phyloP scores from a whole-genome alignment of 345 rosid species.

The Pugionium dolabratum region DNA sequence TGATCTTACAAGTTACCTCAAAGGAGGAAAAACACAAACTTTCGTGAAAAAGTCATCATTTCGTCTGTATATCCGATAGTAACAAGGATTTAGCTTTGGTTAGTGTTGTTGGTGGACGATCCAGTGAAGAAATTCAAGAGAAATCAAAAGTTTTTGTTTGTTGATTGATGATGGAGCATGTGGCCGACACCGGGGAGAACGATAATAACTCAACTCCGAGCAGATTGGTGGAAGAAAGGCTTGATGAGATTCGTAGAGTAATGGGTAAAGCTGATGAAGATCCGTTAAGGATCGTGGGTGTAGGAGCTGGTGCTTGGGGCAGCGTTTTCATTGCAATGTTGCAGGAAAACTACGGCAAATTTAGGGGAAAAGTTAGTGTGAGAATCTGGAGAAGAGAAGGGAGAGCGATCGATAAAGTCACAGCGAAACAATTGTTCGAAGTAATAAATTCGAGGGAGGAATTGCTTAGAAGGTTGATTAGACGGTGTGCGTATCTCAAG shows the following conservation, averaged over 20 bases:
- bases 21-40: conserved; percentile 11
- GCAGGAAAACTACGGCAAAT: conserved; percentile 75
- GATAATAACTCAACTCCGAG: conserved; percentile 24
- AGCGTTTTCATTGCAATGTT: conserved; percentile 91
- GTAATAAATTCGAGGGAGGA: conserved; percentile 95
- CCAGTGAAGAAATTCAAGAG: conserved; percentile 15
- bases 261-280: conserved; percentile 78
- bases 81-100: not conserved
- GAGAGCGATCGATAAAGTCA: conserved; percentile 66
- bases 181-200: conserved; percentile 22
- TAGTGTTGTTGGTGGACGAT: not conserved
- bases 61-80: conserved; percentile 19
- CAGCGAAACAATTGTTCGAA: conserved; percentile 88
- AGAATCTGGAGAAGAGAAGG: conserved; percentile 97
- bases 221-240: conserved; percentile 60
- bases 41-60: conserved; percentile 16
- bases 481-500: conserved; percentile 92
- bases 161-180: conserved; percentile 25
- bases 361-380: conserved; percentile 74
- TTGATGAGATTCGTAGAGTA: conserved; percentile 72
- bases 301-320: conserved; percentile 99
- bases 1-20: conserved; percentile 25
- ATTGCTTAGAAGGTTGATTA: conserved; percentile 77
- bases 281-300: conserved; percentile 83
- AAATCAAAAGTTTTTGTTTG: not conserved